Evolutionary conservation across 2,329 filamentous ascomycete genomes (phyloP), one percentile per base, ranked within the genome.

Genomic region (Elsinoe necatrix): DNA sequence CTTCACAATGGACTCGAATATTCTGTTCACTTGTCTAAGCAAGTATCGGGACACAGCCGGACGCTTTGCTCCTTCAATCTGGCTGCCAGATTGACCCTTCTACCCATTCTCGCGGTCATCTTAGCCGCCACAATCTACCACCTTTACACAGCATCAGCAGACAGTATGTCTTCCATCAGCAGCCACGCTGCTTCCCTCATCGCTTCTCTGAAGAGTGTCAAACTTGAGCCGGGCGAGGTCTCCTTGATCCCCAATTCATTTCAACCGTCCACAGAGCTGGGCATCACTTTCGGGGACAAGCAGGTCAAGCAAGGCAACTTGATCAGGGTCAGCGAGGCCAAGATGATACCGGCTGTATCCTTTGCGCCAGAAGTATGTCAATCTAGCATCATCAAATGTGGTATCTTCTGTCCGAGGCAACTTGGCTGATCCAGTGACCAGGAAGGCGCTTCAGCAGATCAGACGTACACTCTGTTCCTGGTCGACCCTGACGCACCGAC

Each of bases 401-500:
- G 2, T 3, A 20, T n/a, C 42, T n/a, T n/a, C 20, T 9, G 18
- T 47, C 11, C 11, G 3, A 47, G 20, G 5, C 8, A n/a, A 29
- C 21, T 6, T 27, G 7, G 8, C 43, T 50, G 45, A 50, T 25
- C 45, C 1, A 29, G 25, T 18, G 21, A 14, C 2, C 11, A 52
- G 48, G 48, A 52, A 14, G 48, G 48, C 18, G 48, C 48, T 12
- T 37, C 18, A 14, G 34, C 29, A 52, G 48, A 52, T 16, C 29
- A 52, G 31, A 37, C 68, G 1, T 80, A 77, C 65, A 71, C 73
- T 34, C 67, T 80, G 52, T 67, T 80, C 60, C 69, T 81, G 39
- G 69, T 79, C 20, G 79, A 80, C 56, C 77, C 78, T 0, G 79
- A 80, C 58, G 78, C 78, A 18, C 79, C 79, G 0, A 80, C 77